Conservation (phyloP, 2,329 filamentous ascomycete species). For the Fusarium sp. region DNA sequence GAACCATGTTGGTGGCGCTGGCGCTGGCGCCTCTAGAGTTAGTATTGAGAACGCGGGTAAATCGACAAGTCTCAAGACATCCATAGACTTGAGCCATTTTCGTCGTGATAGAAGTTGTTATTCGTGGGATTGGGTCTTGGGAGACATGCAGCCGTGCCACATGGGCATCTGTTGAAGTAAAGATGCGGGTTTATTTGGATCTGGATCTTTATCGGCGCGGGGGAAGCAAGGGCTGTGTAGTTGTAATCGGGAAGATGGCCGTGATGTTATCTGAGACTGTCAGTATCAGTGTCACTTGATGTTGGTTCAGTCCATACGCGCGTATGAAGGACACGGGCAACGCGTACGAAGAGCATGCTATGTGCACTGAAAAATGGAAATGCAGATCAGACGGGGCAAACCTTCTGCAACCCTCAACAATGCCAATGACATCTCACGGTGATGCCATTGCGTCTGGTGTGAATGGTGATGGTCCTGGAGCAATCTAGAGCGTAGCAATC, state of each 20-base stretch:
- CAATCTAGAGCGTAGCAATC: slow-evolving; percentile 31
- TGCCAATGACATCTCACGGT: slow-evolving; percentile 12
- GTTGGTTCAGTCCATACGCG: background rate
- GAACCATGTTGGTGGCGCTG: slow-evolving; percentile 22
- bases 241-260: background rate
- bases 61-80: no score
- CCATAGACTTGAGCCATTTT: slow-evolving; percentile 28
- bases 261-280: background rate
- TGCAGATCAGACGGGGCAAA: slow-evolving; percentile 1
- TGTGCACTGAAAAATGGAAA: background rate
- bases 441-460: slow-evolving; percentile 2
- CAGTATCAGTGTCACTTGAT: background rate
- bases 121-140: slow-evolving; percentile 23
- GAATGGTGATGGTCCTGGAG: slow-evolving; percentile 25
- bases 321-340: background rate
- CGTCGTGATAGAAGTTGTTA: background rate
- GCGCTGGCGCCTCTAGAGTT: slow-evolving; percentile 1
- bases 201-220: slow-evolving; percentile 1
- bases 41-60: slow-evolving; percentile 11
- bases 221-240: background rate
- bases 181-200: slow-evolving; percentile 4
- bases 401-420: background rate
- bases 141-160: slow-evolving; percentile 31
- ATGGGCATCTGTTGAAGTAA: slow-evolving; percentile 8
- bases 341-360: no score